These are phyloP conservation scores for Lasiodiplodia gonubiensis DNA, from an alignment of 2,329 filamentous ascomycete species.

Conservation along the genomic window DNA sequence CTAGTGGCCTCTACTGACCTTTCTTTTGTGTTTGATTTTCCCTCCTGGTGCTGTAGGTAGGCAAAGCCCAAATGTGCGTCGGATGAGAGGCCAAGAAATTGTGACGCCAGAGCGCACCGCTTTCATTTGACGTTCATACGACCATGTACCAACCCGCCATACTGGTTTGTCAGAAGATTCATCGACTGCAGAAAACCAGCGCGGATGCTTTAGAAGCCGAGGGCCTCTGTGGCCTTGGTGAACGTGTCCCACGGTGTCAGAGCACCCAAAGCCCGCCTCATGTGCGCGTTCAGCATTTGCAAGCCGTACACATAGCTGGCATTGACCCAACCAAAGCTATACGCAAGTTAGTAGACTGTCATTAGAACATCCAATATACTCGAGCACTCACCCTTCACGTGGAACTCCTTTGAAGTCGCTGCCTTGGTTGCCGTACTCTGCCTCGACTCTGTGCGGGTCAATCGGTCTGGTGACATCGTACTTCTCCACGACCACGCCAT, in stretches of 20 bases:
- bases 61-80: background rate
- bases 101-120: background rate
- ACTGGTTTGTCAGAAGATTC: no score
- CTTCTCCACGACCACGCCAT: constrained; percentile 97
- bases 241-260: constrained; percentile 87
- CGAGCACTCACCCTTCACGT: constrained; percentile 81
- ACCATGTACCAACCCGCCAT: background rate
- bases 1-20: background rate
- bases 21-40: background rate
- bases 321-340: constrained; percentile 97
- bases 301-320: constrained; percentile 95
- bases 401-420: constrained; percentile 94
- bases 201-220: constrained; percentile 34
- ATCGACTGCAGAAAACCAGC: no score
- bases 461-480: constrained; percentile 92
- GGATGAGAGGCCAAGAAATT: background rate
- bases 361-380: background rate
- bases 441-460: constrained; percentile 91
- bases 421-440: constrained; percentile 97
- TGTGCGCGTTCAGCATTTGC: constrained; percentile 85
- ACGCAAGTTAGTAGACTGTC: constrained; percentile 35
- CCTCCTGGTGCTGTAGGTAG: background rate
- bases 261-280: constrained; percentile 85
- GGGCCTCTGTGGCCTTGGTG: constrained; percentile 64
- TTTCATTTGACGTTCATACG: background rate